A percentile compares a stretch with the other conserved stretches of the same genome.
Evolutionary conservation across 1,139 yeast species (phyloP).

Genomic region (Taphrina populina): DNA sequence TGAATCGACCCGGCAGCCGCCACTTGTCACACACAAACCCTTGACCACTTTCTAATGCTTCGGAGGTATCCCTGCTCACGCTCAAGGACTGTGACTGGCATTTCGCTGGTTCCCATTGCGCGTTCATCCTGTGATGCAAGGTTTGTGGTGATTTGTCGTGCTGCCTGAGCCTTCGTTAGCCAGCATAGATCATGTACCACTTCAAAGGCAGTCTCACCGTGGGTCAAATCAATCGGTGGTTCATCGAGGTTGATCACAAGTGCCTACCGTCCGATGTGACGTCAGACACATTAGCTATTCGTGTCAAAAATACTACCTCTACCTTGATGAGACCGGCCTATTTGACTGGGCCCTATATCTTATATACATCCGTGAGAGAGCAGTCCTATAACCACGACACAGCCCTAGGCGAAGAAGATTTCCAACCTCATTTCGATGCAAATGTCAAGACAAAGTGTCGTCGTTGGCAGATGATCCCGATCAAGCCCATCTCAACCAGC

Average conservation of each 20-base stretch:
- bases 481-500: slow-evolving; percentile 50
- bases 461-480: slow-evolving; percentile 70
- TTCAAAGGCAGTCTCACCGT: slow-evolving; percentile 31
- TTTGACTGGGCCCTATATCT: slow-evolving; percentile 82
- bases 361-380: slow-evolving; percentile 77
- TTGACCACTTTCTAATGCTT: no score
- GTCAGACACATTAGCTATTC: slow-evolving; percentile 7
- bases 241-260: slow-evolving; percentile 12
- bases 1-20: no score
- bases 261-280: slow-evolving; percentile 5
- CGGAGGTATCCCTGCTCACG: no score
- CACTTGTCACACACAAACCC: no score
- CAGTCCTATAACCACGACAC: slow-evolving; percentile 56
- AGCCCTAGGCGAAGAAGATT: slow-evolving; percentile 22
- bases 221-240: slow-evolving; percentile 24
- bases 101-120: no score
- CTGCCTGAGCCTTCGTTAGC: no score
- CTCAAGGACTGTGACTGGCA: no score
- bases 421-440: slow-evolving; percentile 39
- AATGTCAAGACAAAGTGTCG: slow-evolving; percentile 57
- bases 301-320: slow-evolving; percentile 68
- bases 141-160: no score
- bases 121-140: no score
- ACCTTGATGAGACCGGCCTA: slow-evolving; percentile 82
- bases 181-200: slow-evolving; percentile 16